Percentiles rank a stretch among this genome's conserved stretches.
These are phyloP conservation scores for Cyberlindnera maclurae DNA, from an alignment of 805 yeast genomes.

Conservation along the genomic window DNA sequence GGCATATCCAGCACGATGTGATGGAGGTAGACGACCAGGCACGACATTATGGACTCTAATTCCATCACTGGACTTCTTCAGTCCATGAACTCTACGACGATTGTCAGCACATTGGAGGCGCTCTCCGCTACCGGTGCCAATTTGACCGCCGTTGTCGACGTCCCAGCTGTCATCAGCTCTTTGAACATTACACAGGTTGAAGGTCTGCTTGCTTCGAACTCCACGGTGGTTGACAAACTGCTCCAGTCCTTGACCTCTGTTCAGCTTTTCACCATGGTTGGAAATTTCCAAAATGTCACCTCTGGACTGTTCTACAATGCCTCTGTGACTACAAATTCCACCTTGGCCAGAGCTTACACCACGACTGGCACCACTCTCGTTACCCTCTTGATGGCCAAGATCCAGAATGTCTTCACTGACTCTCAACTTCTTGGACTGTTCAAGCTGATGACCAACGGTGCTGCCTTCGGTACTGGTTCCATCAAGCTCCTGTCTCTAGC, in stretches of 20 bases:
- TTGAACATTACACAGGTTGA: constrained; percentile 21
- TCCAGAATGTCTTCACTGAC: constrained; percentile 17
- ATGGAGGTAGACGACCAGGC: not conserved
- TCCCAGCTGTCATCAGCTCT: constrained; percentile 42
- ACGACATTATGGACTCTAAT: constrained; percentile 11
- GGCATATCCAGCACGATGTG: not conserved
- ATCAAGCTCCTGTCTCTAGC: constrained; percentile 16
- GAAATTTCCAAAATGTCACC: constrained; percentile 18
- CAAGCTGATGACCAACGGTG: constrained; percentile 17
- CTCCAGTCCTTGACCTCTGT: constrained; percentile 15
- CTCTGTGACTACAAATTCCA: constrained; percentile 6
- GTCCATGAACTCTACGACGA: constrained; percentile 20
- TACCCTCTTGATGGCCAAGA: constrained; percentile 10
- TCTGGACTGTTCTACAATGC: constrained; percentile 16
- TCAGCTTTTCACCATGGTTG: constrained; percentile 15
- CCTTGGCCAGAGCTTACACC: constrained; percentile 1
- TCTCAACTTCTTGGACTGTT: constrained; percentile 21
- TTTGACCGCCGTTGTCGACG: constrained; percentile 51
- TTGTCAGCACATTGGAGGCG: constrained; percentile 14
- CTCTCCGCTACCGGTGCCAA: constrained; percentile 37
- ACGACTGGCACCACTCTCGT: constrained; percentile 14
- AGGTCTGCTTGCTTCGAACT: constrained; percentile 18
- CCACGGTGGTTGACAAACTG: constrained; percentile 15
- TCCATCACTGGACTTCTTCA: constrained; percentile 16
- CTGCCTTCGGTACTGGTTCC: constrained; percentile 24